Evolutionary conservation across 2,329 filamentous ascomycete species (phyloP).

Genomic region (Knufia petricola): DNA sequence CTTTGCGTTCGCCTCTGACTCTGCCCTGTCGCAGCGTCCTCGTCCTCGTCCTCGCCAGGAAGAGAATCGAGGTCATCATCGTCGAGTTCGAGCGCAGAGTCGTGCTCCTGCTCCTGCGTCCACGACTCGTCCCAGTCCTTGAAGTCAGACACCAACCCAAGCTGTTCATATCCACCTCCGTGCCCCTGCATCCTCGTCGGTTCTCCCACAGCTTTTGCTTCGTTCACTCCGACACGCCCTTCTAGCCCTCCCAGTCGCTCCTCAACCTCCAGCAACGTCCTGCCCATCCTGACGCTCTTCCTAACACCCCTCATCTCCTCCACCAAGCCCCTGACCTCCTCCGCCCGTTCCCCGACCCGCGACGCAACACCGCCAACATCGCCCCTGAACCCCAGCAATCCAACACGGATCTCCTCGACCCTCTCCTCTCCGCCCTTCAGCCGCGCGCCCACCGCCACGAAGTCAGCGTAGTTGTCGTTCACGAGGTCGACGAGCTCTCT

Average conservation of each 20-base stretch:
- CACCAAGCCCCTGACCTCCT: slow-evolving; percentile 54
- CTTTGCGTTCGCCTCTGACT: neutral
- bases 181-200: slow-evolving; percentile 21
- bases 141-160: slow-evolving; percentile 27
- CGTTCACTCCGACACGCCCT: slow-evolving; percentile 58
- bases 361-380: slow-evolving; percentile 66
- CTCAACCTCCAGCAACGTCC: slow-evolving; percentile 37
- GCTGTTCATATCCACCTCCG: slow-evolving; percentile 20
- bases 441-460: slow-evolving; percentile 71
- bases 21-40: slow-evolving; percentile 26
- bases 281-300: slow-evolving; percentile 40
- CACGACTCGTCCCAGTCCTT: slow-evolving; percentile 29
- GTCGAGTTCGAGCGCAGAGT: too few relatives aligned
- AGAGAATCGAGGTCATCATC: slow-evolving; percentile 15
- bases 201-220: slow-evolving; percentile 25
- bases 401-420: slow-evolving; percentile 81
- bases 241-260: slow-evolving; percentile 50
- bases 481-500: slow-evolving; percentile 88
- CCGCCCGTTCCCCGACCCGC: slow-evolving; percentile 53
- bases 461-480: slow-evolving; percentile 89
- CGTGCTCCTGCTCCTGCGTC: too few relatives aligned
- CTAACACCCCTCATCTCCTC: slow-evolving; percentile 58
- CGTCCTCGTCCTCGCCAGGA: slow-evolving; percentile 25
- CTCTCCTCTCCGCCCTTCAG: slow-evolving; percentile 81
- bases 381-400: slow-evolving; percentile 72